Base-by-base conservation (phyloP, 208 protist genomes). In the Trypanosoma theileri region DNA sequence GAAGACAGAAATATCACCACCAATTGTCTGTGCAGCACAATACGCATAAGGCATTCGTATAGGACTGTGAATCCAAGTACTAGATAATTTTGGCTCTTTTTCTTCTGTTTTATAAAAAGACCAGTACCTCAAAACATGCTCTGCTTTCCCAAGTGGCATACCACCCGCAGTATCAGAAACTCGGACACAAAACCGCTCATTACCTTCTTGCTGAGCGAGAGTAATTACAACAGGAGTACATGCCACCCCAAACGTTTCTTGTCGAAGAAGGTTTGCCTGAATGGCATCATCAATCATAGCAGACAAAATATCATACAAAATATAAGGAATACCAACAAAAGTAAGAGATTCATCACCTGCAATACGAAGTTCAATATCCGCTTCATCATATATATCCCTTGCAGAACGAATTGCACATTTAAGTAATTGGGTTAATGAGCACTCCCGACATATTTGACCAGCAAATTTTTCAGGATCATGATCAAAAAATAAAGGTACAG, bases 111-210 rank as follows among this genome's bases (percentile, higher is more conserved):
- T 81, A 71, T 81, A 89, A 11, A 74, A 55, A 12, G 78, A 80
- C 86, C 84, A 89, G 65, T 77, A 88, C 0, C 74, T 81, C 4
- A 92, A 68, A 21, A 73, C 54, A 57, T 60, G 59, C 13, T 73
- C 51, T 17, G 72, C 69, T 24, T 75, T 19, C 14, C 75, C 74
- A 44, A 92, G 66, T 10, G 77, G 83, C 66, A 88, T 77, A 9
- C 86, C 86, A 16, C 86, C 86, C 11, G 83, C 86, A 3, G 81
- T 89, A 61, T 92, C 86, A 10, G 86, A 89, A 24, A 92, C 74
- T 16, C 83, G 77, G 42, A 92, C 73, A 21, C 72, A 74, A 71
- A 77, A 82, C 14, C 72, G 69, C 55, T 85, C 73, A 71, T 71
- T 85, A 44, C 59, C 73, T 21, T 58, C 44, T 24, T 70, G 51